These are phyloP conservation scores for Trifolium subterraneum DNA, from an alignment of 306 rosid species.

Conservation along the genomic window DNA sequence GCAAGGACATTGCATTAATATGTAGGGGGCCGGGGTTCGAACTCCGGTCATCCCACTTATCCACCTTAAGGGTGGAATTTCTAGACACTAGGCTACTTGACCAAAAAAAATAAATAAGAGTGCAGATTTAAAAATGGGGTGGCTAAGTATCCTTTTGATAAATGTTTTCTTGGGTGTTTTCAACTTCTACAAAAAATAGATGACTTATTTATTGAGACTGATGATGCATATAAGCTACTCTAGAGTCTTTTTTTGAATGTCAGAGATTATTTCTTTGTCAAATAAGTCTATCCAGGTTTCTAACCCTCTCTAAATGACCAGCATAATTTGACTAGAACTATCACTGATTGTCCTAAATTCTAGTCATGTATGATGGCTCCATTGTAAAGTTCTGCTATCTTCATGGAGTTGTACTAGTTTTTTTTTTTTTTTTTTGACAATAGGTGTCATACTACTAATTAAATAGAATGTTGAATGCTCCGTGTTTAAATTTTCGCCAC, in stretches of 20 bases:
- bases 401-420: background rate
- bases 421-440: background rate
- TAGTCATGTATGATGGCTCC: slow-evolving; percentile 16
- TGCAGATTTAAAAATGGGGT: slow-evolving; percentile 11
- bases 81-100: too few relatives aligned
- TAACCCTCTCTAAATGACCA: slow-evolving; percentile 6
- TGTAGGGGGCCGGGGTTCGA: too few relatives aligned
- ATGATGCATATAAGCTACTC: slow-evolving; percentile 13
- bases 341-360: slow-evolving; percentile 22
- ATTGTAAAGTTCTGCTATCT: slow-evolving; percentile 15
- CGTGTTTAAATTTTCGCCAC: background rate
- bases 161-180: slow-evolving; percentile 16
- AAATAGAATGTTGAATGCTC: slow-evolving; percentile 4
- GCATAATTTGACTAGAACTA: slow-evolving; percentile 3
- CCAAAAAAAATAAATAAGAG: background rate
- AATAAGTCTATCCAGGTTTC: slow-evolving; percentile 7
- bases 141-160: slow-evolving; percentile 26
- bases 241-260: slow-evolving; percentile 17
- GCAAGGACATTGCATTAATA: too few relatives aligned
- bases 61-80: too few relatives aligned
- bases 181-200: slow-evolving; percentile 14
- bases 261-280: background rate
- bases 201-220: slow-evolving; percentile 13
- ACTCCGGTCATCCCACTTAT: too few relatives aligned
- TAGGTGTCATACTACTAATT: too few relatives aligned